phyloP scores from a whole-genome alignment of 1,284 basidiomycete genomes.

The Omphalotus olearius region DNA sequence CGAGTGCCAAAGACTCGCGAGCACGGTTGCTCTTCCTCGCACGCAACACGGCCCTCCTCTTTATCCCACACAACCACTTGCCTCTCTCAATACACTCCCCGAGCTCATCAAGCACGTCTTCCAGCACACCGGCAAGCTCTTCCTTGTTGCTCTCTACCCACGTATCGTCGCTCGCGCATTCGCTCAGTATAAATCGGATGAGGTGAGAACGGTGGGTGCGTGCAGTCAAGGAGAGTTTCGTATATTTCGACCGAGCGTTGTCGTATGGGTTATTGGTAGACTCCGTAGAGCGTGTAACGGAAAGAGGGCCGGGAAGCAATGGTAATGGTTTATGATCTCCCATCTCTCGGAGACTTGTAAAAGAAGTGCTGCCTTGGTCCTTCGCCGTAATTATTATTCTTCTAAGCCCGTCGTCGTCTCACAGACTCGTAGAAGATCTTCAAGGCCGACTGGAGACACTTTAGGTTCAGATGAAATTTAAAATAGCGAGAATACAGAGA shows the following conservation, averaged over 20 bases:
- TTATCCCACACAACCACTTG: constrained; percentile 30
- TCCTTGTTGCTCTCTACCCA: constrained; percentile 21
- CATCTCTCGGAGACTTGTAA: background rate
- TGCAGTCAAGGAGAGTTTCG: constrained; percentile 30
- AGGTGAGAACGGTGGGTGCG: constrained; percentile 33
- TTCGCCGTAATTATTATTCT: no score
- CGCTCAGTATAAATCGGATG: constrained; percentile 33
- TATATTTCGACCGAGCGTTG: background rate
- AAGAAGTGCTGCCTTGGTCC: no score
- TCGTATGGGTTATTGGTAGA: background rate
- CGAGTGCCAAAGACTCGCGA: constrained; percentile 8
- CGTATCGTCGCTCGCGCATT: constrained; percentile 24
- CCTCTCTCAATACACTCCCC: constrained; percentile 27
- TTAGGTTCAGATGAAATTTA: no score
- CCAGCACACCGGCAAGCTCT: constrained; percentile 25
- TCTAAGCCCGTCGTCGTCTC: no score
- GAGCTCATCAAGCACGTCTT: constrained; percentile 32
- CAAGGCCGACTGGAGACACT: no score
- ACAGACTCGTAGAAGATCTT: no score
- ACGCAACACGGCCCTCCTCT: constrained; percentile 4
- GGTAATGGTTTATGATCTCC: constrained; percentile 18
- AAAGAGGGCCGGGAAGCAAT: constrained; percentile 7
- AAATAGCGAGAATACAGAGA: no score
- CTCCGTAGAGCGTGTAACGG: no score
- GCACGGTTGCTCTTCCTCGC: constrained; percentile 7